Conservation (phyloP, 2,329 filamentous ascomycete genomes). For the Fusarium sp. region DNA sequence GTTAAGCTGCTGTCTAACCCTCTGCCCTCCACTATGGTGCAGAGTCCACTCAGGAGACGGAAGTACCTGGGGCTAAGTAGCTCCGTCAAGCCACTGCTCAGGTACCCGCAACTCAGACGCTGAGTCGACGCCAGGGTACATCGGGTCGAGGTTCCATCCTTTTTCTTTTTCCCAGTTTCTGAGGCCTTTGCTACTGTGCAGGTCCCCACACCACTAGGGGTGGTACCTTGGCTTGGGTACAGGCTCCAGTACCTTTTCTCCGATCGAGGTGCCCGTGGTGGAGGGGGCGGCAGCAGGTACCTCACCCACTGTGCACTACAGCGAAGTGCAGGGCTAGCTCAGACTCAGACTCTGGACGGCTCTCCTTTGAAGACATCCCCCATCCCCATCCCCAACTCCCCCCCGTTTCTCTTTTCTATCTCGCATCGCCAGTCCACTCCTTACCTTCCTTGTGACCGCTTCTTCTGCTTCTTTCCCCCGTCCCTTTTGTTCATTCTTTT, state of each 20-base stretch:
- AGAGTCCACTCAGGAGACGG: conserved; percentile 35
- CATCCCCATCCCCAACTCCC: conserved; percentile 49
- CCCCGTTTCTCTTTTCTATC: conserved; percentile 52
- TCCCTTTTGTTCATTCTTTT: conserved; percentile 56
- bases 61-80: conserved; percentile 36
- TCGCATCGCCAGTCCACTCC: conserved; percentile 49
- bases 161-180: conserved; percentile 38
- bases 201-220: conserved; percentile 32
- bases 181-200: conserved; percentile 13
- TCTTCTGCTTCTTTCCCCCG: conserved; percentile 53
- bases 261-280: conserved; percentile 24
- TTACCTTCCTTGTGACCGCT: conserved; percentile 51
- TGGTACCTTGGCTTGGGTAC: conserved; percentile 28
- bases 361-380: conserved; percentile 52
- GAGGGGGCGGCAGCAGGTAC: conserved; percentile 22
- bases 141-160: conserved; percentile 30
- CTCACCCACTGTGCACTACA: conserved; percentile 3
- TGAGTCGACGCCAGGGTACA: conserved; percentile 24
- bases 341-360: conserved; percentile 24
- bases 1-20: conserved; percentile 33
- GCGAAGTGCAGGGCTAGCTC: conserved; percentile 19
- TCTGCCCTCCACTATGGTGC: conserved; percentile 9
- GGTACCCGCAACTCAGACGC: conserved; percentile 37
- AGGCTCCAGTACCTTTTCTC: conserved; percentile 28
- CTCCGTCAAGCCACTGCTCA: conserved; percentile 32